phyloP scores from a whole-genome alignment of 2,329 filamentous ascomycete genomes.

The Alternaria consortialis region DNA sequence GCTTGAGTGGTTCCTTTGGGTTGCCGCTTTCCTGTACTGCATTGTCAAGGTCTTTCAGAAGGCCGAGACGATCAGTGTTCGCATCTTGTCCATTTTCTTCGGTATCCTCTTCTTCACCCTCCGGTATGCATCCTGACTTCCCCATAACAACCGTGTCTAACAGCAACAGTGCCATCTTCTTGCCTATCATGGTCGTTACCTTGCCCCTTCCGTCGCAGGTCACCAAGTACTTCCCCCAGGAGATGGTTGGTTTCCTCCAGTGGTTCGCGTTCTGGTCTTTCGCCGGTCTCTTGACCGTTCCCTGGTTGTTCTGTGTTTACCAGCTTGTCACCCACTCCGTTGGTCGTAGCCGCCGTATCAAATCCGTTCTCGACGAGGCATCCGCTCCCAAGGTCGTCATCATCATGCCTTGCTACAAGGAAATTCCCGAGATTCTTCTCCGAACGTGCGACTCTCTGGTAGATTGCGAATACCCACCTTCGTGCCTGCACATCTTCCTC shows the following conservation, averaged over 20 bases:
- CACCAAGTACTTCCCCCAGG: constrained; percentile 73
- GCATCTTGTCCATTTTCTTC: constrained; percentile 78
- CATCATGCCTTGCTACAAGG: constrained; percentile 96
- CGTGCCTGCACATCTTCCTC: constrained; percentile 92
- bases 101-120: constrained; percentile 76
- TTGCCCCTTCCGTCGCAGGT: constrained; percentile 80
- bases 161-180: constrained; percentile 74
- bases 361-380: constrained; percentile 81
- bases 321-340: constrained; percentile 88
- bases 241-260: constrained; percentile 77
- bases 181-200: constrained; percentile 94
- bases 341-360: constrained; percentile 81
- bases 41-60: constrained; percentile 87
- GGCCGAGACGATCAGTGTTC: constrained; percentile 86
- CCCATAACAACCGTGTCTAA: constrained; percentile 23
- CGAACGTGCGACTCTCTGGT: constrained; percentile 91
- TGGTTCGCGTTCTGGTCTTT: constrained; percentile 98
- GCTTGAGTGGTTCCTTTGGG: constrained; percentile 94
- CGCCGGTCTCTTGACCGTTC: constrained; percentile 81
- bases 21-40: constrained; percentile 93
- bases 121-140: constrained; percentile 63
- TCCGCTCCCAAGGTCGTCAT: constrained; percentile 94
- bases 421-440: constrained; percentile 83
- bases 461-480: constrained; percentile 90
- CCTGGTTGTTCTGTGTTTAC: constrained; percentile 93